These are phyloP conservation scores for Trichoderma guizhouense DNA, from an alignment of 2,329 filamentous ascomycete genomes.

Conservation along the genomic window DNA sequence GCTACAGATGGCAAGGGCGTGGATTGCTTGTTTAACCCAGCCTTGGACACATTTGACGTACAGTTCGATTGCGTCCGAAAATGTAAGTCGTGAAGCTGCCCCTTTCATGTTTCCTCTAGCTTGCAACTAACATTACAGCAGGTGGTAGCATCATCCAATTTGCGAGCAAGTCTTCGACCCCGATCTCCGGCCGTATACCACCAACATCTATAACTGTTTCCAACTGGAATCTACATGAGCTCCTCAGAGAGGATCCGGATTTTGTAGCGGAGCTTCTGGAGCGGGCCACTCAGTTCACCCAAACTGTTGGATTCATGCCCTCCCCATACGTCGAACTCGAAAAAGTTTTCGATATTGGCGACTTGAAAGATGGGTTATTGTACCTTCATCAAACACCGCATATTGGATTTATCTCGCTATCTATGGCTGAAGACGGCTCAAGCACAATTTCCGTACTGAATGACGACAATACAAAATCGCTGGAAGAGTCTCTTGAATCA, in stretches of 20 bases:
- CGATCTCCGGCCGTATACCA: slow-evolving; percentile 17
- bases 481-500: slow-evolving; percentile 33
- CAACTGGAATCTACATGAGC: slow-evolving; percentile 33
- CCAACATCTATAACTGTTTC: slow-evolving; percentile 29
- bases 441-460: slow-evolving; percentile 25
- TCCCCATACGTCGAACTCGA: not conserved
- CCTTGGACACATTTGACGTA: slow-evolving; percentile 33
- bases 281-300: slow-evolving; percentile 17
- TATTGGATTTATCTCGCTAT: slow-evolving; percentile 25
- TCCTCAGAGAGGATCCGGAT: slow-evolving; percentile 32
- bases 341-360: slow-evolving; percentile 23
- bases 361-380: slow-evolving; percentile 28
- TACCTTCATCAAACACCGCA: slow-evolving; percentile 28
- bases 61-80: slow-evolving; percentile 35
- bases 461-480: slow-evolving; percentile 24
- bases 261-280: slow-evolving; percentile 32
- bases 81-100: slow-evolving; percentile 28
- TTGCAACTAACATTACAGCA: slow-evolving; percentile 14
- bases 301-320: not conserved
- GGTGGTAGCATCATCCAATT: slow-evolving; percentile 36
- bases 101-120: not conserved
- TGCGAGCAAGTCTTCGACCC: slow-evolving; percentile 24
- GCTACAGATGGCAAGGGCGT: slow-evolving; percentile 35
- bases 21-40: slow-evolving; percentile 47
- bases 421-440: slow-evolving; percentile 6